phyloP scores from a whole-genome alignment of 192 early-diverging fungal genomes.

The Coemansia sp. region DNA sequence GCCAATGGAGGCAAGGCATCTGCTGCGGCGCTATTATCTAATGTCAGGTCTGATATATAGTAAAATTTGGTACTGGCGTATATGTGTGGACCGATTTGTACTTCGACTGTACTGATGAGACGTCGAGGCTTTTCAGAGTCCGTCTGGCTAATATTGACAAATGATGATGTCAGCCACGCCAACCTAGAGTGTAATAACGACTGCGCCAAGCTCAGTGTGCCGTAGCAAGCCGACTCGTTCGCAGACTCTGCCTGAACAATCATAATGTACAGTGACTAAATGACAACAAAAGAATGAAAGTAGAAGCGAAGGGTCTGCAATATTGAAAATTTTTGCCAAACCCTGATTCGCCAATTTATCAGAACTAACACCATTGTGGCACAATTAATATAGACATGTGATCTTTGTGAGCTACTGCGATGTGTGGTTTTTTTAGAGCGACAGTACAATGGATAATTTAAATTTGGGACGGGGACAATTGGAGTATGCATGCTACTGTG shows the following conservation, averaged over 20 bases:
- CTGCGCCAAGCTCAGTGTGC: slow-evolving; percentile 34
- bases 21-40: neutral
- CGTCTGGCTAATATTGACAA: slow-evolving; percentile 12
- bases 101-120: slow-evolving; percentile 35
- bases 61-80: slow-evolving; percentile 56
- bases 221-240: slow-evolving; percentile 9
- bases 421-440: neutral
- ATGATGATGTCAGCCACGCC: slow-evolving; percentile 36
- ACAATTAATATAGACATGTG: neutral
- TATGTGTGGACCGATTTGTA: slow-evolving; percentile 59
- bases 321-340: neutral
- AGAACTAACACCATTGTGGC: neutral
- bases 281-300: neutral
- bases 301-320: neutral
- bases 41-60: neutral
- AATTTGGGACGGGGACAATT: neutral
- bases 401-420: neutral
- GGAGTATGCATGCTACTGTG: neutral
- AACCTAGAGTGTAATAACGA: slow-evolving; percentile 44
- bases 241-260: slow-evolving; percentile 9
- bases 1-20: slow-evolving; percentile 28
- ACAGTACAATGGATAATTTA: neutral
- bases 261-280: neutral
- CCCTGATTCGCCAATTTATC: neutral
- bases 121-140: neutral